Evolutionary conservation across 106 monocot species (phyloP).

Genomic region (Acorus calamus): DNA sequence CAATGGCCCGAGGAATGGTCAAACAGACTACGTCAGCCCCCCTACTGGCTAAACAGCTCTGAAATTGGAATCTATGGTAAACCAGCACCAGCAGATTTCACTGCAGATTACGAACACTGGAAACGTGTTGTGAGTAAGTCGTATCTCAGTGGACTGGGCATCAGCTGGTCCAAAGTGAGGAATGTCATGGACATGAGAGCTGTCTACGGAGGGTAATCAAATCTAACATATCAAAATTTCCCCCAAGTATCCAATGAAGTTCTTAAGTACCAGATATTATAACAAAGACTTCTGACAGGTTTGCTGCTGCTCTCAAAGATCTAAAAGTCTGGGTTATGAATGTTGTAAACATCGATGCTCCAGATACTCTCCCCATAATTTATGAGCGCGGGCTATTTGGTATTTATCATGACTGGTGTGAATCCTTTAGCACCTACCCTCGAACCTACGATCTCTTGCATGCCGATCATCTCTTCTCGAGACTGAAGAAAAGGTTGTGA

Average conservation of each 20-base stretch:
- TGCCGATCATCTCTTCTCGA: slow-evolving; percentile 45
- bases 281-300: slow-evolving; percentile 20
- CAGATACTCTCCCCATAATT: slow-evolving; percentile 31
- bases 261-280: background rate
- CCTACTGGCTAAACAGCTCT: slow-evolving; percentile 72
- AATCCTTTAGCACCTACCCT: slow-evolving; percentile 32
- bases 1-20: slow-evolving; percentile 78
- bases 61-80: slow-evolving; percentile 53
- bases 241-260: too few species aligned
- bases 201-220: slow-evolving; percentile 85
- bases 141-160: slow-evolving; percentile 57
- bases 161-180: slow-evolving; percentile 74
- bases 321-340: slow-evolving; percentile 90
- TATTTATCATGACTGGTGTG: slow-evolving; percentile 32
- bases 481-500: slow-evolving; percentile 60
- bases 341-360: slow-evolving; percentile 78
- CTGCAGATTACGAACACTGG: slow-evolving; percentile 66
- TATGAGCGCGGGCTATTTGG: slow-evolving; percentile 30
- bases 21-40: slow-evolving; percentile 34
- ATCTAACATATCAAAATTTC: too few species aligned
- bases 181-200: slow-evolving; percentile 99
- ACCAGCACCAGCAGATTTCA: slow-evolving; percentile 53
- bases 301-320: slow-evolving; percentile 86
- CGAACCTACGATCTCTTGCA: slow-evolving; percentile 30
- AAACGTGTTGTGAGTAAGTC: slow-evolving; percentile 47